phyloP scores from a whole-genome alignment of 192 early-diverging fungal species.

The Coemansia sp. region DNA sequence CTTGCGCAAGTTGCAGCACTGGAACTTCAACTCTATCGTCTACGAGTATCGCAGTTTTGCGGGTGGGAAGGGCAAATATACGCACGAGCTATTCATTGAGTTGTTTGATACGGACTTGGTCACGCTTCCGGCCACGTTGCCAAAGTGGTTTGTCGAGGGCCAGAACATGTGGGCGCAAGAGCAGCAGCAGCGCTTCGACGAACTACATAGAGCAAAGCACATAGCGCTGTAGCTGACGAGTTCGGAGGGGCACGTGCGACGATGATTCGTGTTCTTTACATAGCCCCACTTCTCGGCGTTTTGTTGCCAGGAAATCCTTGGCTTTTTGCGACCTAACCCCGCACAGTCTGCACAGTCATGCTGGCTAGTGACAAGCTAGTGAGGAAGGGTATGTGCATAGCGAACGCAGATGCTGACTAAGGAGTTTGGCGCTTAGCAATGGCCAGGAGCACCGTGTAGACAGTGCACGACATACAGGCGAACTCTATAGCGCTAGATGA shows the following conservation, averaged over 20 bases:
- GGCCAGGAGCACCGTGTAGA: not conserved
- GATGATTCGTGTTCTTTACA: not conserved
- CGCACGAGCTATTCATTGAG: constrained; percentile 95
- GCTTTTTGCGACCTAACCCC: not conserved
- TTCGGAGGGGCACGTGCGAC: not conserved
- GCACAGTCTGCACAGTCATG: not conserved
- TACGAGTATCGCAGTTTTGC: constrained; percentile 97
- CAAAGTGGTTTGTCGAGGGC: constrained; percentile 80
- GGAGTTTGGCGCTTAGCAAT: not conserved
- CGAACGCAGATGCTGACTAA: not conserved
- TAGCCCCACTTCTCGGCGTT: not conserved
- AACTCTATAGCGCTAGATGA: not conserved
- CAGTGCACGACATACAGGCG: not conserved
- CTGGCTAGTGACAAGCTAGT: not conserved
- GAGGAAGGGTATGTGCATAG: not conserved
- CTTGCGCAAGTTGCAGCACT: constrained; percentile 87
- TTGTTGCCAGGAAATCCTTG: not conserved
- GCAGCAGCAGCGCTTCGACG: constrained; percentile 30
- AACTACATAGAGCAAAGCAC: constrained; percentile 19
- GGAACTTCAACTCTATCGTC: constrained; percentile 97
- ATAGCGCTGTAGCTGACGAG: not conserved
- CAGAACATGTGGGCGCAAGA: constrained; percentile 62
- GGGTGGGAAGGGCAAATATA: constrained; percentile 80
- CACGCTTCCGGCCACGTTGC: constrained; percentile 74
- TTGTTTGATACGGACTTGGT: constrained; percentile 92